Evolutionary conservation across 305 asterid genomes (phyloP).

Genomic region (Plantago coronopus): DNA sequence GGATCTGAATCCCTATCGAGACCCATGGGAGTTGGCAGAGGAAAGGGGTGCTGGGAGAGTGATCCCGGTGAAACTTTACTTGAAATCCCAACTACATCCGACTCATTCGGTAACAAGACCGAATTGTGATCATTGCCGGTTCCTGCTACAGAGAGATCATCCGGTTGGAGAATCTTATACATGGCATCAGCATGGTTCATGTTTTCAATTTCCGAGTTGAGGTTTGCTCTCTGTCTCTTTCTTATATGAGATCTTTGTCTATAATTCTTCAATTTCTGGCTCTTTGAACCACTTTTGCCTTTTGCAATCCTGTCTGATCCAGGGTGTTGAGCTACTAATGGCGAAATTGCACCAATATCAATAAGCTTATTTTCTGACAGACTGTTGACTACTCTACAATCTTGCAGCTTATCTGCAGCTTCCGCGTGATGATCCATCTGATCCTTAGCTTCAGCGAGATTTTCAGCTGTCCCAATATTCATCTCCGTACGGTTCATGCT

Average conservation of each 20-base stretch:
- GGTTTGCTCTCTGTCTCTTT: background rate
- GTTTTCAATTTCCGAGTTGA: background rate
- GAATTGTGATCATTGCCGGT: slow-evolving; percentile 25
- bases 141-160: slow-evolving; percentile 3
- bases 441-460: background rate
- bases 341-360: too few species aligned
- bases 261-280: background rate
- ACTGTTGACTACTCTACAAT: background rate
- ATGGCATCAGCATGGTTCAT: slow-evolving; percentile 6
- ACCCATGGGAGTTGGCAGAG: slow-evolving; percentile 23
- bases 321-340: too few species aligned
- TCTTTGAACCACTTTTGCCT: background rate
- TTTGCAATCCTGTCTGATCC: background rate
- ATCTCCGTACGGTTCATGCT: background rate
- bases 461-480: background rate
- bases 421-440: background rate
- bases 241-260: background rate
- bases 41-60: slow-evolving; percentile 18
- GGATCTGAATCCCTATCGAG: slow-evolving; percentile 18
- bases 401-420: background rate
- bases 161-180: slow-evolving; percentile 10
- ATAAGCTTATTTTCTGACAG: background rate
- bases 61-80: slow-evolving; percentile 21
- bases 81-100: slow-evolving; percentile 18
- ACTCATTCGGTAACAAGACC: slow-evolving; percentile 12